phyloP scores from a whole-genome alignment of 2,329 filamentous ascomycete genomes.

The Chaetomium strumarium region DNA sequence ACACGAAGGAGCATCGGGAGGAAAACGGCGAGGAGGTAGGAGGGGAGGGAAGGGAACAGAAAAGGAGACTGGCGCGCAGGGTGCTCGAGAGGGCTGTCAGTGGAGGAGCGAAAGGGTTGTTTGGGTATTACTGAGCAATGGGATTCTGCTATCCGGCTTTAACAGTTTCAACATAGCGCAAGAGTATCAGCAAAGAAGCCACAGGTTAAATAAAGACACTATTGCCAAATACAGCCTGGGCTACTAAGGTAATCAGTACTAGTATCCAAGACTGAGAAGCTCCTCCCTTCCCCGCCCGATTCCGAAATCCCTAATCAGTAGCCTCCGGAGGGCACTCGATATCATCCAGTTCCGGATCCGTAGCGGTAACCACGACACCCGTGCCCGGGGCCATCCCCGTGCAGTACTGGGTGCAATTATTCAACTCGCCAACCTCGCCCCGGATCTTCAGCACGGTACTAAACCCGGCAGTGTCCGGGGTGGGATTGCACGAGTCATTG shows the following conservation, averaged over 20 bases:
- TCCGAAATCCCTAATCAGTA: not conserved
- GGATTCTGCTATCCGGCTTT: too few relatives aligned
- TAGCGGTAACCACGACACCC: constrained; percentile 1
- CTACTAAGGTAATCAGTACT: too few relatives aligned
- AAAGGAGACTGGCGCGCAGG: too few relatives aligned
- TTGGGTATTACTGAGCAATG: not conserved
- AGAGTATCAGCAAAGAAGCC: too few relatives aligned
- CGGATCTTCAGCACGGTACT: constrained; percentile 16
- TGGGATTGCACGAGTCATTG: constrained; percentile 3
- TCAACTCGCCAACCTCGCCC: constrained; percentile 15
- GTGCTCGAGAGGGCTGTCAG: not conserved
- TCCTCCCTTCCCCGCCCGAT: not conserved
- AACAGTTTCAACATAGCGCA: too few relatives aligned
- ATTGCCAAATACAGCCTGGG: too few relatives aligned
- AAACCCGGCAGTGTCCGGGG: constrained; percentile 5
- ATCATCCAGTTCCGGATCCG: constrained; percentile 1
- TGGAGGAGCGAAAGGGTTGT: not conserved
- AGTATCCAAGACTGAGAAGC: not conserved
- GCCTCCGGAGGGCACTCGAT: not conserved
- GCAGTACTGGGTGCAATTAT: constrained; percentile 21
- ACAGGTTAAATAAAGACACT: too few relatives aligned
- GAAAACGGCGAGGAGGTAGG: not conserved
- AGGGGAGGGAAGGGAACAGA: not conserved
- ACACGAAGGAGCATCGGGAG: too few relatives aligned
- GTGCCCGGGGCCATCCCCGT: not conserved